phyloP scores from a whole-genome alignment of 306 rosid genomes.

The Quercus rubra region DNA sequence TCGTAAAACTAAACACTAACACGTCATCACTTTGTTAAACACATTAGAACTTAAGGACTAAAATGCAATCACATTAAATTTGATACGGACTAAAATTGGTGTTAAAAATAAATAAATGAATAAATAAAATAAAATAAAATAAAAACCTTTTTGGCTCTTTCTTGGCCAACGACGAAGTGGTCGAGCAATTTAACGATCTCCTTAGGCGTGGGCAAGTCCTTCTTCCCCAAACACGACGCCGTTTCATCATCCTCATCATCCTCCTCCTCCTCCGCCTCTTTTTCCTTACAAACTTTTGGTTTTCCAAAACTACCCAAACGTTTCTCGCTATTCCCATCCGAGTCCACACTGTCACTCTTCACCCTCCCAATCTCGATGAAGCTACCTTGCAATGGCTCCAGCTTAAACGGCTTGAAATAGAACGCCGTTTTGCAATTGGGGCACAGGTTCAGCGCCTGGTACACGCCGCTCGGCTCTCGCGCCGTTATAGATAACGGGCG shows the following conservation, averaged over 20 bases:
- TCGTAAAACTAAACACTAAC: too few species aligned
- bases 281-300: neutral
- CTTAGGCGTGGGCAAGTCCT: conserved; percentile 55
- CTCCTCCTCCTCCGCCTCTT: neutral
- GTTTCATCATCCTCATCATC: neutral
- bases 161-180: conserved; percentile 57
- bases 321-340: conserved; percentile 10
- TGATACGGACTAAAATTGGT: too few species aligned
- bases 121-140: neutral
- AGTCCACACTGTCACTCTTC: conserved; percentile 27
- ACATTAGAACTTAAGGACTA: too few species aligned
- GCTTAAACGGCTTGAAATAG: conserved; percentile 61
- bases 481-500: conserved; percentile 57
- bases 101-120: neutral
- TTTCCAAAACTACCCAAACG: neutral
- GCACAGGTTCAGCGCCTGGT: conserved; percentile 65
- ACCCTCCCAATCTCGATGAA: conserved; percentile 62
- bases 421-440: conserved; percentile 58
- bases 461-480: conserved; percentile 35
- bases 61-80: too few species aligned
- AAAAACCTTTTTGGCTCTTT: conserved; percentile 54
- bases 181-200: conserved; percentile 44
- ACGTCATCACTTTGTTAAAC: too few species aligned
- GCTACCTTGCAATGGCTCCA: conserved; percentile 56
- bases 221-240: conserved; percentile 6